Evolutionary conservation across 495 filamentous ascomycete genomes (phyloP), one percentile per base, ranked within the genome.

Genomic region (Cercophora scortea): DNA sequence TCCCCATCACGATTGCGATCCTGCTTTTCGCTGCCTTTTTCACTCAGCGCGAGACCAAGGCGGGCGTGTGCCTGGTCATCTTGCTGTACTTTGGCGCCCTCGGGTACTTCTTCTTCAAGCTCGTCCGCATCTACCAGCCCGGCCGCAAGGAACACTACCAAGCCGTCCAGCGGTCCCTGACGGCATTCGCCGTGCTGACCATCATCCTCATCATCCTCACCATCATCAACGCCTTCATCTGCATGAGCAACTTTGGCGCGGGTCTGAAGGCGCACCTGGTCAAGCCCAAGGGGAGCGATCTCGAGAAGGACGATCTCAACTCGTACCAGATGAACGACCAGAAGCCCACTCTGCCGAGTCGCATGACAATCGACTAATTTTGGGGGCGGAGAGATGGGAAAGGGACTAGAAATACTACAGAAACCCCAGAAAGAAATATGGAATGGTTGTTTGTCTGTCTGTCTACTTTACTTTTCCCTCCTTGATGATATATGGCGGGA

Each of bases 91-190:
- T 95, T 62, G 90, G 83, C 47, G 92, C 82, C 38, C 78, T 97
- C 59, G 90, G 87, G 45, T 98, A 97, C 72, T 98, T 98, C 79
- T 78, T 95, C 63, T 98, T 97, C 82, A 98, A 98, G 76, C 82
- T 96, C 25, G 83, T 90, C 50, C 90, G 93, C 63, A 98, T 98
- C 84, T 98, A 94, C 72, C 79, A 81, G 52, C 68, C 75, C 13
- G 58, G 58, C 12, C 73, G 71, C n/a, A 63, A 58, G 32, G 33
- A 65, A 6, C 65, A 74, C 52, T 98, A 96, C 69, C 51, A 75
- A 19, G 81, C 92, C 0, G 90, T 89, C 15, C 80, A 83, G 42
- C 80, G 81, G 50, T 87, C 83, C 41, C 76, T 98, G 61, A 97
- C 93, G 17, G 87, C 87, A 54, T 98, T 98, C 69, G 90, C 93